Evolutionary conservation across 225 moss, liverwort and hornwort species (phyloP).

Genomic region (Climacium dendroides): DNA sequence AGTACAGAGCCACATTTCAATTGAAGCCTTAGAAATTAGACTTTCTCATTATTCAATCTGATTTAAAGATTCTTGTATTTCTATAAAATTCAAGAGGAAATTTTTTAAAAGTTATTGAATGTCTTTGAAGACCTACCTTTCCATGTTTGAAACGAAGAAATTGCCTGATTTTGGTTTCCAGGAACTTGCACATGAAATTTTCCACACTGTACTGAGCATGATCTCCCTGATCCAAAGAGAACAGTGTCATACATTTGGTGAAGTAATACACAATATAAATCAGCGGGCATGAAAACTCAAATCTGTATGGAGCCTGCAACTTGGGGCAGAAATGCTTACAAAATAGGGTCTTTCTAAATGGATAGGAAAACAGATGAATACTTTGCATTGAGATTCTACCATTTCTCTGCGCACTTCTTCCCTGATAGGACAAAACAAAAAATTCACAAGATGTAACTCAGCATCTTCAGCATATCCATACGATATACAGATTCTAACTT

Average conservation of each 20-base stretch:
- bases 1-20: not conserved
- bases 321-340: slow-evolving; percentile 24
- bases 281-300: not conserved
- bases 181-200: slow-evolving; percentile 56
- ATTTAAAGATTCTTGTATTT: not conserved
- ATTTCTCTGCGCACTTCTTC: slow-evolving; percentile 70
- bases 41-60: not conserved
- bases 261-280: not conserved
- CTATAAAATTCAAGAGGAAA: not conserved
- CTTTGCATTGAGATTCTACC: slow-evolving; percentile 66
- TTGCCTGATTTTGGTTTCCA: slow-evolving; percentile 67
- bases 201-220: slow-evolving; percentile 38
- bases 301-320: not conserved
- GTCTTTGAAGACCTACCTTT: slow-evolving; percentile 24
- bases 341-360: slow-evolving; percentile 31
- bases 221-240: slow-evolving; percentile 22
- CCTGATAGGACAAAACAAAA: slow-evolving; percentile 10
- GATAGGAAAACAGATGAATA: slow-evolving; percentile 62
- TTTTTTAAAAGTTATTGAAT: not conserved
- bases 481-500: not conserved
- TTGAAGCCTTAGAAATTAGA: not conserved
- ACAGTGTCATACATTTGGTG: not conserved
- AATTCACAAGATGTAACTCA: not conserved
- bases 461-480: not conserved
- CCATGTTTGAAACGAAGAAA: slow-evolving; percentile 73